A percentile compares a stretch with the other conserved stretches of the same genome.
Conservation (phyloP, 73 alveolate genomes). For the Paramecium primaurelia region DNA sequence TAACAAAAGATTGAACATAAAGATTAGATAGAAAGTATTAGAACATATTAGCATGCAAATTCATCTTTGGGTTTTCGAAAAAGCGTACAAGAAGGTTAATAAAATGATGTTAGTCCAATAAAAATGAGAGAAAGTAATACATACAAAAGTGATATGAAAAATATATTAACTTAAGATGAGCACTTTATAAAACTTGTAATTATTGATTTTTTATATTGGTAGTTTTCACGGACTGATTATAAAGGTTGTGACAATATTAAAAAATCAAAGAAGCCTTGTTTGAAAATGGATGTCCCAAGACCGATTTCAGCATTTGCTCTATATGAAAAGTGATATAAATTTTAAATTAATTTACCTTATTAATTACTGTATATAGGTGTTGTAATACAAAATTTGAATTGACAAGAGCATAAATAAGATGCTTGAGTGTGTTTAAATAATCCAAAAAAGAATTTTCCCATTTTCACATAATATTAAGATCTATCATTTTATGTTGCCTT, state of each 20-base stretch:
- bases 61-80: neutral
- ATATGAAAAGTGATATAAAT: neutral
- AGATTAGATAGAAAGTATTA: neutral
- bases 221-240: neutral
- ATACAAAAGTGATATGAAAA: slow-evolving; percentile 3
- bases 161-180: neutral
- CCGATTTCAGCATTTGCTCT: neutral
- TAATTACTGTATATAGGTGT: neutral
- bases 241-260: neutral
- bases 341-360: neutral
- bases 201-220: neutral
- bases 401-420: neutral
- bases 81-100: neutral
- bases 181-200: neutral
- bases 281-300: neutral
- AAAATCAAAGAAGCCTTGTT: neutral
- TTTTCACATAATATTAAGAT: neutral
- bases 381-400: neutral
- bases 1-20: neutral
- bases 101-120: neutral
- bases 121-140: neutral
- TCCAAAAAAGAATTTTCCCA: neutral
- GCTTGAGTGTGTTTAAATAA: neutral
- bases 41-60: neutral
- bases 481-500: neutral